Conservation (phyloP, 345 rosid genomes). For the Populus pruinosa region DNA sequence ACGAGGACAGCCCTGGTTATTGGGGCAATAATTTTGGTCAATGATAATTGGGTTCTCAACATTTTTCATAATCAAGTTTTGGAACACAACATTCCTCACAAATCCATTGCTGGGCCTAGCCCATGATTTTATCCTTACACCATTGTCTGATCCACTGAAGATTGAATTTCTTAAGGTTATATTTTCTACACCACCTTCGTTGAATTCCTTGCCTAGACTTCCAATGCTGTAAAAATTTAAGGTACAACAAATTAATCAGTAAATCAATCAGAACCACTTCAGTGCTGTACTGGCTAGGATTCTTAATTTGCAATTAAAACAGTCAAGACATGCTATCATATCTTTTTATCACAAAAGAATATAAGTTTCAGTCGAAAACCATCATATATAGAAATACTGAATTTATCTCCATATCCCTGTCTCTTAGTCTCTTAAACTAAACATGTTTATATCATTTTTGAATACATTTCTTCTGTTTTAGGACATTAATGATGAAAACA, state of each 20-base stretch:
- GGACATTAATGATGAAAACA: too few relatives aligned
- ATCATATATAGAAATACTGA: too few relatives aligned
- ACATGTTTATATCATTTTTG: too few relatives aligned
- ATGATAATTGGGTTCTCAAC: slow-evolving; percentile 26
- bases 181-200: slow-evolving; percentile 45
- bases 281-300: not conserved
- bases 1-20: slow-evolving; percentile 2
- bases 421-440: too few relatives aligned
- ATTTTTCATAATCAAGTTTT: slow-evolving; percentile 31
- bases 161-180: slow-evolving; percentile 27
- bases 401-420: too few relatives aligned
- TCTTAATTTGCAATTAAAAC: not conserved
- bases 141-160: slow-evolving; percentile 39
- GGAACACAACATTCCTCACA: slow-evolving; percentile 31
- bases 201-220: slow-evolving; percentile 26
- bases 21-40: slow-evolving; percentile 20
- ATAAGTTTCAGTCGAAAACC: too few relatives aligned
- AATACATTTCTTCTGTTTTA: too few relatives aligned
- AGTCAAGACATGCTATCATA: too few relatives aligned
- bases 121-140: slow-evolving; percentile 55
- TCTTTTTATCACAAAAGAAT: too few relatives aligned
- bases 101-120: slow-evolving; percentile 32
- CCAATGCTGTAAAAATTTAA: slow-evolving; percentile 29
- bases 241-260: too few relatives aligned
- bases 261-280: not conserved